Evolutionary conservation across 169 alveolate species (phyloP).

Genomic region (Cryptosporidium canis): DNA sequence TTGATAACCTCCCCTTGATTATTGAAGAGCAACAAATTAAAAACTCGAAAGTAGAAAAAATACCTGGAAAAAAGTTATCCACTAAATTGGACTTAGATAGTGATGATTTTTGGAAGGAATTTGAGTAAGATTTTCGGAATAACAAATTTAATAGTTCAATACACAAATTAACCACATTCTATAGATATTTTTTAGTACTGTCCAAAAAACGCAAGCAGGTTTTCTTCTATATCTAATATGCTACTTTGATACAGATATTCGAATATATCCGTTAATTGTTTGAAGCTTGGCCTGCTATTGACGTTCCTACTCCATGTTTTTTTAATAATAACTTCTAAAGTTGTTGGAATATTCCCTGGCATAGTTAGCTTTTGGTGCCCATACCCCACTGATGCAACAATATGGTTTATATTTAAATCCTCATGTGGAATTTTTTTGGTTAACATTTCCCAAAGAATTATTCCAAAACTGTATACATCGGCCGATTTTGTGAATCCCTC

Average conservation of each 20-base stretch:
- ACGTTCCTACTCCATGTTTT: constrained; percentile 66
- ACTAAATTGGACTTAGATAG: constrained; percentile 42
- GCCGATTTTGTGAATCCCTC: constrained; percentile 82
- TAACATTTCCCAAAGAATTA: constrained; percentile 86
- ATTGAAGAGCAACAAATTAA: not conserved
- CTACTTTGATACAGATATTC: constrained; percentile 47
- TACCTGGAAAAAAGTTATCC: constrained; percentile 20
- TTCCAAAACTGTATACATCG: constrained; percentile 86
- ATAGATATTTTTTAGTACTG: constrained; percentile 23
- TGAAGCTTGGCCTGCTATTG: constrained; percentile 36
- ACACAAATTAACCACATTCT: too few relatives aligned
- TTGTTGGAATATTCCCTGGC: constrained; percentile 32
- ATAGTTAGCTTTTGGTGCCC: constrained; percentile 40
- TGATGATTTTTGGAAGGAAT: constrained; percentile 72
- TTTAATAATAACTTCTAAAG: constrained; percentile 1
- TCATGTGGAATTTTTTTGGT: constrained; percentile 82
- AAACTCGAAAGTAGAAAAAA: constrained; percentile 15
- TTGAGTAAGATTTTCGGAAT: constrained; percentile 1
- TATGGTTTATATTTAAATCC: constrained; percentile 76
- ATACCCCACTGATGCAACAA: constrained; percentile 78
- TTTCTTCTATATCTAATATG: constrained; percentile 67
- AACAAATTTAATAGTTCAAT: too few relatives aligned
- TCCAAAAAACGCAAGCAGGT: constrained; percentile 56
- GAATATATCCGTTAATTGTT: constrained; percentile 40
- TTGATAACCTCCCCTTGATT: not conserved